These are phyloP conservation scores for Penstemon davidsonii DNA, from an alignment of 257 asterid genomes.

Conservation along the genomic window DNA sequence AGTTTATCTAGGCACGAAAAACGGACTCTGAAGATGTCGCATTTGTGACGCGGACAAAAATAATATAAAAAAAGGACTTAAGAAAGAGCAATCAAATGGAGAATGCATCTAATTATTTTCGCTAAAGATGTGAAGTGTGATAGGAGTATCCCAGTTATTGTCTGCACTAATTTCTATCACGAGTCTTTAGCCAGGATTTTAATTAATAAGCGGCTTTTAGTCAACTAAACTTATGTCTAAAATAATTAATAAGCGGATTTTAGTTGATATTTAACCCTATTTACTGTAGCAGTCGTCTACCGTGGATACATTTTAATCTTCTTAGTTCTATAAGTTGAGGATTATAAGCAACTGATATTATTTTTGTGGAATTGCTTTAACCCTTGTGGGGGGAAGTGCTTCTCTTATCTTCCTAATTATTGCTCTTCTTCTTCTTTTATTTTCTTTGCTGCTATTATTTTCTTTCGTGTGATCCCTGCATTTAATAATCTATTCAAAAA, in stretches of 20 bases:
- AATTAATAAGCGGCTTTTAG: neutral
- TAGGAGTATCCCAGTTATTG: neutral
- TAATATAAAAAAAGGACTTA: neutral
- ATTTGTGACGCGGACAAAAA: neutral
- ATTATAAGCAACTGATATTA: neutral
- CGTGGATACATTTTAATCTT: neutral
- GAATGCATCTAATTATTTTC: neutral
- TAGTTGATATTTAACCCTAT: neutral
- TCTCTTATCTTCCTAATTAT: neutral
- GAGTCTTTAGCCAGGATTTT: neutral
- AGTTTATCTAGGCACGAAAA: neutral
- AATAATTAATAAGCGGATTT: neutral
- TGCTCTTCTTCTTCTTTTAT: neutral
- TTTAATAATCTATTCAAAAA: no score
- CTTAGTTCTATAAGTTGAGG: neutral
- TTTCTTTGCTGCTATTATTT: no score
- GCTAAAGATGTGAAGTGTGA: neutral
- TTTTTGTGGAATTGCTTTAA: neutral
- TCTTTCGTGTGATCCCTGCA: neutral
- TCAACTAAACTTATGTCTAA: neutral
- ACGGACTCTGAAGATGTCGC: neutral
- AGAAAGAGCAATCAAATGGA: neutral
- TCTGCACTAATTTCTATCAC: neutral
- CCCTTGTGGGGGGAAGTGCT: neutral
- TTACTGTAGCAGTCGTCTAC: neutral